A percentile compares a stretch with the other conserved stretches of the same genome.
These are phyloP conservation scores for Paramecium biaurelia DNA, from an alignment of 73 alveolate species.

Conservation along the genomic window DNA sequence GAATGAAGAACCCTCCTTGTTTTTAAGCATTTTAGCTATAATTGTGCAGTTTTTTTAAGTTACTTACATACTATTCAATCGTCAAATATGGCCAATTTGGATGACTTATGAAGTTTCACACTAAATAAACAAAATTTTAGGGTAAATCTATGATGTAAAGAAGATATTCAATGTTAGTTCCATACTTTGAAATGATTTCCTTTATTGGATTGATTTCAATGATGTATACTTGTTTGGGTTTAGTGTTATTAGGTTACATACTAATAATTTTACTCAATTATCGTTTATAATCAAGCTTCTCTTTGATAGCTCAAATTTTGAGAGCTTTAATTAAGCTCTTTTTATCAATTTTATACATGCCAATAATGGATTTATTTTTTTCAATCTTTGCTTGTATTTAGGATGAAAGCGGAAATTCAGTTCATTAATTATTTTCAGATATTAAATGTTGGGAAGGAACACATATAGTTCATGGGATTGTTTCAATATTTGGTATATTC, in stretches of 20 bases:
- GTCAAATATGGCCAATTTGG: constrained; percentile 2
- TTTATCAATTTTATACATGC: constrained; percentile 12
- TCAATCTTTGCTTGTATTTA: background rate
- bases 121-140: background rate
- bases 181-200: background rate
- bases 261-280: background rate
- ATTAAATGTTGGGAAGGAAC: background rate
- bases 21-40: background rate
- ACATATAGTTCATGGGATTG: constrained; percentile 34
- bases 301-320: background rate
- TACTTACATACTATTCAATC: constrained; percentile 13
- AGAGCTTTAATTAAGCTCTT: background rate
- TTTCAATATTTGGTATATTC: background rate
- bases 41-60: background rate
- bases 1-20: background rate
- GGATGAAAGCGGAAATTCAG: background rate
- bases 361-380: constrained; percentile 36
- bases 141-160: background rate
- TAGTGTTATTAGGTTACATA: background rate
- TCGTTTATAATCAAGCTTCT: background rate
- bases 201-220: background rate
- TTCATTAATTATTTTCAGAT: background rate
- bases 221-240: background rate
- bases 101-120: background rate
- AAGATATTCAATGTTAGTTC: background rate